These are phyloP conservation scores for Stephania japonica DNA, from an alignment of 164 flowering plant genomes.

Conservation along the genomic window DNA sequence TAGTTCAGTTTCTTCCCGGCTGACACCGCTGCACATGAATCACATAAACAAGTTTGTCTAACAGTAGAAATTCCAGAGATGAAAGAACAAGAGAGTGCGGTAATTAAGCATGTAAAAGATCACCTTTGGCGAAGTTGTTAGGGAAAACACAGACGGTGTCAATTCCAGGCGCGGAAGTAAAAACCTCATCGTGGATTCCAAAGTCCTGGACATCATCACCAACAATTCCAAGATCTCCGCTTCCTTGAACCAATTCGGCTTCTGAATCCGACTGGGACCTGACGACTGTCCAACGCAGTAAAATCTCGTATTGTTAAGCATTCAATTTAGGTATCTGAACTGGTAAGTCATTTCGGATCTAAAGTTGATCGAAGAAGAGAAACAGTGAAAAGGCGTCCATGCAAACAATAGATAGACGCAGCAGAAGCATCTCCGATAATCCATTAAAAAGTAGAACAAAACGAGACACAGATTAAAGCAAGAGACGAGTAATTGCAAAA, in stretches of 20 bases:
- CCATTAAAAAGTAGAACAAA: too few species aligned
- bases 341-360: neutral
- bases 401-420: neutral
- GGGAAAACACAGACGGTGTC: conserved; percentile 85
- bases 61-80: neutral
- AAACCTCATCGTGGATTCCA: conserved; percentile 34
- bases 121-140: conserved; percentile 57
- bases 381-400: neutral
- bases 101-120: conserved; percentile 9
- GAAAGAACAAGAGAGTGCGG: neutral
- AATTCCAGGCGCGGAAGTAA: conserved; percentile 74
- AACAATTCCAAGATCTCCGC: conserved; percentile 63
- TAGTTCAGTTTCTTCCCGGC: conserved; percentile 82
- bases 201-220: conserved; percentile 65
- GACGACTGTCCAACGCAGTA: conserved; percentile 46
- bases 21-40: conserved; percentile 45
- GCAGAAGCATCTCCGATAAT: neutral
- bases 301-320: conserved; percentile 3
- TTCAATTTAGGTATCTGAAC: neutral
- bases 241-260: conserved; percentile 44
- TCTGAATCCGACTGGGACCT: conserved; percentile 65
- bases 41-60: neutral
- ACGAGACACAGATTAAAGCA: neutral
- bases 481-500: too few species aligned
- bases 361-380: neutral